These are phyloP conservation scores for Penicillium canariense DNA, from an alignment of 495 filamentous ascomycete genomes.

Conservation along the genomic window DNA sequence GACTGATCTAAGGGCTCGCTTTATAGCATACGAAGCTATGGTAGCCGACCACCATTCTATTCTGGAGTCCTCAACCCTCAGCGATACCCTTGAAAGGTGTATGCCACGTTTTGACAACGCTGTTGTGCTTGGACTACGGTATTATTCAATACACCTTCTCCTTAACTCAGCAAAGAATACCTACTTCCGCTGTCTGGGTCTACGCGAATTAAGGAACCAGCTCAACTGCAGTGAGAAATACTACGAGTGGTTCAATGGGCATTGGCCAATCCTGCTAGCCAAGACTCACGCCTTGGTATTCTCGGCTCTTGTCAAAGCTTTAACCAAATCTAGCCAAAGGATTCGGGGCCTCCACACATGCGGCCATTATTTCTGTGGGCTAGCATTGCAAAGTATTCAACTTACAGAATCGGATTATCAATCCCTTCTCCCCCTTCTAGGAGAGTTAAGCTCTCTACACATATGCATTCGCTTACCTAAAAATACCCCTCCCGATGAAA, in stretches of 20 bases:
- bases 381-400: not conserved
- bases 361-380: not conserved
- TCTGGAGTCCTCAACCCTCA: not conserved
- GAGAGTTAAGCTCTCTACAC: constrained; percentile 2
- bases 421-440: not conserved
- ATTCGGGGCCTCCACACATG: constrained; percentile 1
- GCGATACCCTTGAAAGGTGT: constrained; percentile 1
- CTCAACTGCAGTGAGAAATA: not conserved
- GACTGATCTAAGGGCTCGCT: constrained; percentile 4
- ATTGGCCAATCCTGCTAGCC: too few relatives aligned
- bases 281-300: constrained; percentile 3
- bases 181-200: not conserved
- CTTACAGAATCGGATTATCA: constrained; percentile 5
- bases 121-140: not conserved
- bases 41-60: constrained; percentile 4
- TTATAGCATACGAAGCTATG: constrained; percentile 1
- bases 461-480: constrained; percentile 5
- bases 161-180: not conserved
- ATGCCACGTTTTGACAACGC: constrained; percentile 4
- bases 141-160: not conserved
- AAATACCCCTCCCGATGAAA: not conserved
- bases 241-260: too few relatives aligned
- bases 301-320: not conserved
- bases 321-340: constrained; percentile 2
- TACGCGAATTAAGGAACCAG: constrained; percentile 5